phyloP scores from a whole-genome alignment of 805 yeast genomes.

The Wickerhamomyces silvicola region DNA sequence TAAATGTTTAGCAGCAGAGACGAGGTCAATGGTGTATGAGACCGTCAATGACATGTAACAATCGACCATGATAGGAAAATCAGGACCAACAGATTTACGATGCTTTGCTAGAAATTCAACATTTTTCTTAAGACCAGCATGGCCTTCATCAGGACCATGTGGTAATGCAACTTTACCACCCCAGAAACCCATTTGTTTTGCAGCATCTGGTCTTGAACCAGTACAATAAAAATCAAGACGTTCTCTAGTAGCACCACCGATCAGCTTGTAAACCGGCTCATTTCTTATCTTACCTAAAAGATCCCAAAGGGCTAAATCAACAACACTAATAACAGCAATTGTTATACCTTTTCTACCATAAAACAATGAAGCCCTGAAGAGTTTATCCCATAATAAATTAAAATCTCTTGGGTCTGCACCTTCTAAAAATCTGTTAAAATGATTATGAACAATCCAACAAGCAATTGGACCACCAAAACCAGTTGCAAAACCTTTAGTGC shows the following conservation, averaged over 20 bases:
- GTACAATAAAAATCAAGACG: constrained; percentile 43
- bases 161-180: constrained; percentile 49
- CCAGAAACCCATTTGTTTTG: constrained; percentile 46
- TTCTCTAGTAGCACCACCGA: constrained; percentile 44
- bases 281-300: constrained; percentile 41
- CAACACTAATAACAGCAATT: constrained; percentile 40
- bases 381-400: constrained; percentile 40
- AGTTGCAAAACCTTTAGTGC: constrained; percentile 44
- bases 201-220: constrained; percentile 41
- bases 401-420: constrained; percentile 43
- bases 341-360: constrained; percentile 46
- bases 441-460: constrained; percentile 40
- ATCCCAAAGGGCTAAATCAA: constrained; percentile 47
- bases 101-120: constrained; percentile 39
- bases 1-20: constrained; percentile 36
- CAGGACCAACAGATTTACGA: constrained; percentile 42
- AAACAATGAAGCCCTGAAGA: constrained; percentile 44
- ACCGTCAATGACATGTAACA: constrained; percentile 47
- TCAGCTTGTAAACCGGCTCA: constrained; percentile 46
- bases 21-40: constrained; percentile 40
- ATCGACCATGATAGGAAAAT: constrained; percentile 47
- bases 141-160: constrained; percentile 46
- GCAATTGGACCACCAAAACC: constrained; percentile 49
- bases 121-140: constrained; percentile 37
- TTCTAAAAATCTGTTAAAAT: constrained; percentile 38